Conservation (phyloP, 1,284 basidiomycete genomes). For the Lignosus rhinocerotis region DNA sequence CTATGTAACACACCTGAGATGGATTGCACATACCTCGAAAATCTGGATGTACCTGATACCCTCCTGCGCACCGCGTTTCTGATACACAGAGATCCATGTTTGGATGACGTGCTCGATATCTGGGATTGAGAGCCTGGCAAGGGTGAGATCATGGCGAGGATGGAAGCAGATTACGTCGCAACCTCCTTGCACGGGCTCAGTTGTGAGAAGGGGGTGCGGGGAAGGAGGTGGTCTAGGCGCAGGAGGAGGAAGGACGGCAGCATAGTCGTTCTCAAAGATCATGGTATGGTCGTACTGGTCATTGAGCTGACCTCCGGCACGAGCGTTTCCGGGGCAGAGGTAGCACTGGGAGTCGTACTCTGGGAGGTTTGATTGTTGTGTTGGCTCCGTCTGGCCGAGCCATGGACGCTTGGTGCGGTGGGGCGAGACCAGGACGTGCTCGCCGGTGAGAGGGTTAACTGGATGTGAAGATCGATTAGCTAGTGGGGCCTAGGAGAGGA, state of each 20-base stretch:
- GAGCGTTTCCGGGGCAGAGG: conserved; percentile 86
- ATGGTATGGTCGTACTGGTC: conserved; percentile 71
- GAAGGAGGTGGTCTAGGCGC: conserved; percentile 46
- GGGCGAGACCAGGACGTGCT: conserved; percentile 83
- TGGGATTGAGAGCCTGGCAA: conserved; percentile 65
- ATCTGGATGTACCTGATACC: conserved; percentile 86
- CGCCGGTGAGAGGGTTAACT: conserved; percentile 80
- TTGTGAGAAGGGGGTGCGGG: conserved; percentile 65
- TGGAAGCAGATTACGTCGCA: conserved; percentile 94
- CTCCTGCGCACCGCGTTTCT: conserved; percentile 57
- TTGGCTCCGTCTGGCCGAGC: conserved; percentile 81
- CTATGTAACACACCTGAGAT: background rate
- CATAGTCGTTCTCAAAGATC: conserved; percentile 85
- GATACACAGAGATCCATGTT: conserved; percentile 78
- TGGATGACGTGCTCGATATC: conserved; percentile 75
- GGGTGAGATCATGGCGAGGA: conserved; percentile 88
- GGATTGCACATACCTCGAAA: conserved; percentile 64
- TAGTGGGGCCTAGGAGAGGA: background rate
- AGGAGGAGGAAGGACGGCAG: conserved; percentile 73
- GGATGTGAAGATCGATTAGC: conserved; percentile 26
- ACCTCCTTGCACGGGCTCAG: conserved; percentile 75
- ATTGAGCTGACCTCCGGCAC: conserved; percentile 78
- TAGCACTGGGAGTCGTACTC: conserved; percentile 83
- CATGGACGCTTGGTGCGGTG: conserved; percentile 83
- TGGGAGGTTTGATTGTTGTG: conserved; percentile 56